phyloP scores from a whole-genome alignment of 2,329 filamentous ascomycete genomes.

The Cytospora schulzeri region DNA sequence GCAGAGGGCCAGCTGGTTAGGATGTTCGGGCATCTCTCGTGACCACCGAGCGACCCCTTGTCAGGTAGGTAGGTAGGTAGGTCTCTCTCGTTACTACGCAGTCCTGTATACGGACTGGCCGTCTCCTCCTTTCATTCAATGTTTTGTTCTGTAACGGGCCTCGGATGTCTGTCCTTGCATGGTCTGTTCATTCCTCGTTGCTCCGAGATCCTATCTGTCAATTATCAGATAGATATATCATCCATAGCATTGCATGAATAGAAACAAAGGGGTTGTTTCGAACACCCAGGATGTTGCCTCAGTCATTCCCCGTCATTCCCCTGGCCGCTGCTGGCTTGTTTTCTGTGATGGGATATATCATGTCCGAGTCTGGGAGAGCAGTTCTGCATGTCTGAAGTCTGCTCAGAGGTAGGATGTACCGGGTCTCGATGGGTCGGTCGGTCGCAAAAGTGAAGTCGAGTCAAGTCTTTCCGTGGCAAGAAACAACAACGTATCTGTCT shows the following conservation, averaged over 20 bases:
- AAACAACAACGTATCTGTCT: no score
- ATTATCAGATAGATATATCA: not conserved
- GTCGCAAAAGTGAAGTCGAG: not conserved
- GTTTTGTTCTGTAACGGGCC: not conserved
- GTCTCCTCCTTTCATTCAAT: not conserved
- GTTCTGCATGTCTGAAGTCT: not conserved
- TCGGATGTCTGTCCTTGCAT: not conserved
- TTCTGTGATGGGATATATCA: not conserved
- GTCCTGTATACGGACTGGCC: not conserved
- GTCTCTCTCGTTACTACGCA: not conserved
- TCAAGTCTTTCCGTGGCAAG: not conserved
- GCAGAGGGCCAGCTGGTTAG: not conserved
- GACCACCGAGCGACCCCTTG: not conserved
- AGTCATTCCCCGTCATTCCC: not conserved
- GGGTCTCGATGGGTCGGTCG: no score
- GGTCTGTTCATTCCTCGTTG: not conserved
- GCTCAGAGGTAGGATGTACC: no score
- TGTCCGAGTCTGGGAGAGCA: not conserved
- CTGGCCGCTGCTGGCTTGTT: not conserved
- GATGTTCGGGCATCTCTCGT: not conserved
- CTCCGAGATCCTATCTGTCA: not conserved
- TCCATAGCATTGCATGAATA: not conserved
- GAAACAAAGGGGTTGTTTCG: slow-evolving; percentile 1
- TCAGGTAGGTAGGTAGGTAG: not conserved
- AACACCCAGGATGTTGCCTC: not conserved